Evolutionary conservation across 2,329 filamentous ascomycete genomes (phyloP).

Genomic region (Lasiodiplodia sp.): DNA sequence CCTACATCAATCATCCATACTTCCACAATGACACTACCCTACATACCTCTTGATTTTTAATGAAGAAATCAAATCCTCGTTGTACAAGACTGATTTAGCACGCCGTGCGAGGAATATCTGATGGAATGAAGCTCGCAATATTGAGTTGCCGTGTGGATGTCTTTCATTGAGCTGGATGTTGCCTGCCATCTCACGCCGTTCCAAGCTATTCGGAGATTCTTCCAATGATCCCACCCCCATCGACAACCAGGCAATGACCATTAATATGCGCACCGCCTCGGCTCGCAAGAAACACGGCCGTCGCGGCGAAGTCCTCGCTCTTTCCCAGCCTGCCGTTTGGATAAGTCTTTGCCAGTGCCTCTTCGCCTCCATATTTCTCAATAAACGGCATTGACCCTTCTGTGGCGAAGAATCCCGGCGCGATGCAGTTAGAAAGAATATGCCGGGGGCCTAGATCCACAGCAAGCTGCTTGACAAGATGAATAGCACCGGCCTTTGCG

Average conservation of each 20-base stretch:
- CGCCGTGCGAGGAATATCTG: too few species aligned
- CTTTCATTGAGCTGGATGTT: too few species aligned
- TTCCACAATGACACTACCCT: too few species aligned
- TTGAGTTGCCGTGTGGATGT: too few species aligned
- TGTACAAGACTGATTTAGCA: too few species aligned
- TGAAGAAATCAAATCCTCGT: too few species aligned
- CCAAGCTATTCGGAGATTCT: neutral
- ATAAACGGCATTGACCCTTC: constrained; percentile 48
- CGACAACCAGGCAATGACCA: constrained; percentile 9
- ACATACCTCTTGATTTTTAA: too few species aligned
- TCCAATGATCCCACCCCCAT: constrained; percentile 9
- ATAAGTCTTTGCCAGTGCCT: constrained; percentile 48
- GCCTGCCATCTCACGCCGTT: too few species aligned
- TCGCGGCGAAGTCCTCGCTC: constrained; percentile 47
- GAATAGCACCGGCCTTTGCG: constrained; percentile 50
- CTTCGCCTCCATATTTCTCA: constrained; percentile 47
- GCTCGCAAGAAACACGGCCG: constrained; percentile 43
- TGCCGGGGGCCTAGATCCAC: constrained; percentile 49
- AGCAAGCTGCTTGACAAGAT: constrained; percentile 47
- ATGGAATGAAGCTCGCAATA: too few species aligned
- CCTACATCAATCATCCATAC: too few species aligned
- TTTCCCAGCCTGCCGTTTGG: constrained; percentile 44
- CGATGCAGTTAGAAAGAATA: constrained; percentile 49
- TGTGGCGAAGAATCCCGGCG: constrained; percentile 50
- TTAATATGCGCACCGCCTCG: constrained; percentile 5